Evolutionary conservation across 2,329 filamentous ascomycete species (phyloP), one percentile per base, ranked within the genome.

Genomic region (Botrytis elliptica): DNA sequence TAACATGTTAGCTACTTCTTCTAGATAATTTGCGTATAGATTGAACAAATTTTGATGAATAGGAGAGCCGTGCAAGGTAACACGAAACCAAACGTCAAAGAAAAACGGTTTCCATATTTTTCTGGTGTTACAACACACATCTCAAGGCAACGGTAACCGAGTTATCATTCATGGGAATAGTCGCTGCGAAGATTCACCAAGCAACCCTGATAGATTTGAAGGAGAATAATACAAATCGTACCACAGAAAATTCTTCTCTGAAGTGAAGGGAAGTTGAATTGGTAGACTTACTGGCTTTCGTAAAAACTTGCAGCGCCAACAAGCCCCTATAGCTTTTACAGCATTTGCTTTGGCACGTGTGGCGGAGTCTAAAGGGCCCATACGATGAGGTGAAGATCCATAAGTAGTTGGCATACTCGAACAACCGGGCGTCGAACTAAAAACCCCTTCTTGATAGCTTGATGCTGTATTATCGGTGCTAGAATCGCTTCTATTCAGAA

Each of bases 291-390:
- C 75, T 49, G 60, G 57, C 59, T 76, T 75, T 59, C 72, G 64
- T 62, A 76, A 44, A 40, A 76, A 71, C 36, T 70, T 75, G 22
- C 75, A 76, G 25, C 74, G 72, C 75, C 74, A 76, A 59, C 75
- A 76, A 59, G 75, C 74, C 18, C 75, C 75, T 38, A 75, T 59
- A 18, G 75, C 72, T n/a, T 73, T 74, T 1, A 76, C 75, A 4
- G 75, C 74, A 42, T 73, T 75, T 44, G 64, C 72, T 36, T 74
- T 74, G 18, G 74, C 72, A n/a, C 71, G 68, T 8, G 73, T 71
- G 16, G 44, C 63, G 20, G 69, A 44, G n/a, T 72, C 73, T 25
- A 74, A 59, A 42, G 70, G 68, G 25, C 73, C 73, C 36, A 68
- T 42, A 18, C 70, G 70, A 46, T 46, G 69, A 20, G 69, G 68